Conservation (phyloP, 129 eudicot species). For the Flaveria robusta region DNA sequence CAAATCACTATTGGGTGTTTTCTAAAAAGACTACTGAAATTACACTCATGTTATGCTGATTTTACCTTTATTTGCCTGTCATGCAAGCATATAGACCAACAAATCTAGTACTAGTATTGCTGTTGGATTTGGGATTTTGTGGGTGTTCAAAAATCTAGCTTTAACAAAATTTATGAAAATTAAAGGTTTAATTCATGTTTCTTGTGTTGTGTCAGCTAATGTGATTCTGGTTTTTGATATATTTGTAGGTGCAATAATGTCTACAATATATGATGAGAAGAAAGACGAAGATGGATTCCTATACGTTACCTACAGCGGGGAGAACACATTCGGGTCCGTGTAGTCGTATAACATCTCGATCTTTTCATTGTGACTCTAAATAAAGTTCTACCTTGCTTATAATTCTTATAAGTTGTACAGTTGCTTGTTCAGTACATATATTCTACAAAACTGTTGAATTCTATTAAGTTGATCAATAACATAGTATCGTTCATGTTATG, state of each 20-base stretch:
- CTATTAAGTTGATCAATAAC: slow-evolving; percentile 15
- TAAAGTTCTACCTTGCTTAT: slow-evolving; percentile 18
- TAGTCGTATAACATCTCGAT: not conserved
- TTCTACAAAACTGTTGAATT: slow-evolving; percentile 12
- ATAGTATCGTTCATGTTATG: not conserved
- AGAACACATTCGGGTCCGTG: slow-evolving; percentile 65
- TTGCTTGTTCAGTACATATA: slow-evolving; percentile 22
- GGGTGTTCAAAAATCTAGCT: not conserved
- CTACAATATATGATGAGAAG: slow-evolving; percentile 65
- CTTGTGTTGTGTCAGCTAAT: slow-evolving; percentile 6
- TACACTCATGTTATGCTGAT: not conserved
- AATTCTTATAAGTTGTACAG: slow-evolving; percentile 23
- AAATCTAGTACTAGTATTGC: not conserved
- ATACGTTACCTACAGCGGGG: slow-evolving; percentile 75
- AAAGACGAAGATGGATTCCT: slow-evolving; percentile 77
- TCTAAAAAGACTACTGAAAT: not conserved
- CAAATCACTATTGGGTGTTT: too few species aligned
- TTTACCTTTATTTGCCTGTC: not conserved
- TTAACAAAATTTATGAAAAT: not conserved
- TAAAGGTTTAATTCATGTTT: not conserved
- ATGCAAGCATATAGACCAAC: too few species aligned
- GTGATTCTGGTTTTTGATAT: slow-evolving; percentile 12
- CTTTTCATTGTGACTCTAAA: not conserved
- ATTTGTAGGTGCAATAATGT: slow-evolving; percentile 61
- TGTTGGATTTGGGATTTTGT: slow-evolving; percentile 1